Base-by-base conservation (phyloP, 2,329 filamentous ascomycete species). In the Penicillium vulpinum region DNA sequence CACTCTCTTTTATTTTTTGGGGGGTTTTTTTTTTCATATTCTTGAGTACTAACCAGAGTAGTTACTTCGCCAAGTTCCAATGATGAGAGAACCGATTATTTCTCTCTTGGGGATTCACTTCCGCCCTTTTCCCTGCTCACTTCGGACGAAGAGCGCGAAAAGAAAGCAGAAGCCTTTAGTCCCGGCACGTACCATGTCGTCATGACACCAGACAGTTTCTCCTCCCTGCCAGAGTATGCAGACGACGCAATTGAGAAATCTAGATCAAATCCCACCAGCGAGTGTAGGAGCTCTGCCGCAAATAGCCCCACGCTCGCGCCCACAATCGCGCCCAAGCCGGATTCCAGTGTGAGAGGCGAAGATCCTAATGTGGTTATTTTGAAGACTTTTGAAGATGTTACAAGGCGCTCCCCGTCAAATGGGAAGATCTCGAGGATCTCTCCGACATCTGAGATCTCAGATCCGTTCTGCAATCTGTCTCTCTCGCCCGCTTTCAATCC, bases 131-230 rank as follows among this genome's bases (percentile, higher is more conserved):
- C 78, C 31, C 68, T 72, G 15, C 75, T 86, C 52, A 81, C 76
- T 1, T 84, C 76, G 28, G 83, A 86, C 58, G 82, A 84, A 61
- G 83, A 85, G 28, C 75, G 83, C 39, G 83, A 86, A 65, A 77
- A 73, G 56, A 85, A 85, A 65, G 83, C 83, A 16, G 77, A 80
- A 50, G 71, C 71, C 8, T 75, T 75, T 36, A 71, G 70, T 33
- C 82, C 83, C 1, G 83, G 83, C 16, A 84, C 81, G 2, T 85
- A 81, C 66, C 76, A 81, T 65, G 81, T 85, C 21, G 73, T 85
- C 21, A 77, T 81, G 53, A 82, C 83, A 39, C 82, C 79, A 5
- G 75, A 78, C 16, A 85, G 80, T 67, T 85, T 86, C 63, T 73
- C 75, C 26, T 72, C 76, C 29, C 68, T 81, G 9, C 79, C 81